A percentile compares a stretch with the other conserved stretches of the same genome.
Conservation (phyloP, 345 rosid genomes). For the Salix exigua region DNA sequence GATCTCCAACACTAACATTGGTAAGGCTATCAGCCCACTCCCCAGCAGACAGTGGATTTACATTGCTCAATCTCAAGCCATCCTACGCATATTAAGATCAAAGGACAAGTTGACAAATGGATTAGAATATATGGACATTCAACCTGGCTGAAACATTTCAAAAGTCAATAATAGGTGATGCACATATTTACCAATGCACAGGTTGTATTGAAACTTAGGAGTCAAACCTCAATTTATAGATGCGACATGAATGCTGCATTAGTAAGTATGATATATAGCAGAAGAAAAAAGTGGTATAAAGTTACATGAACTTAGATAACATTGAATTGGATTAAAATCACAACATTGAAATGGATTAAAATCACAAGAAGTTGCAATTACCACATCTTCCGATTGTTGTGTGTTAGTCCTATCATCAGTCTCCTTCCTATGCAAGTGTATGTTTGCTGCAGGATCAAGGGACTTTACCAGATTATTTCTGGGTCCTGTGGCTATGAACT, state of each 20-base stretch:
- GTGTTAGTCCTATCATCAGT: constrained; percentile 20
- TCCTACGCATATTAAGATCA: constrained; percentile 32
- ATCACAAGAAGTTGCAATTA: constrained; percentile 21
- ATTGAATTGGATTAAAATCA: not conserved
- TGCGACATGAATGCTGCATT: not conserved
- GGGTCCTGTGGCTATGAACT: constrained; percentile 6
- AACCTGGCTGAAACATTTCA: not conserved
- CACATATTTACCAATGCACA: not conserved
- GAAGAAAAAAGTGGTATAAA: not conserved
- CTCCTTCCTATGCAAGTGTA: constrained; percentile 31
- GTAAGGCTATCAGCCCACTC: constrained; percentile 98
- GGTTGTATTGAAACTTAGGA: not conserved
- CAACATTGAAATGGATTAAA: not conserved
- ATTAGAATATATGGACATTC: not conserved
- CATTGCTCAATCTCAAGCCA: constrained; percentile 34
- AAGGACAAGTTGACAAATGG: constrained; percentile 13
- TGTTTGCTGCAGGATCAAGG: constrained; percentile 25
- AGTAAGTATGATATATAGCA: not conserved
- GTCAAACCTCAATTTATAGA: not conserved
- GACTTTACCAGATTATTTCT: constrained; percentile 26
- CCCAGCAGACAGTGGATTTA: constrained; percentile 53
- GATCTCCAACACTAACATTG: constrained; percentile 83
- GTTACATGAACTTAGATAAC: not conserved
- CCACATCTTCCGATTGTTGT: constrained; percentile 37
- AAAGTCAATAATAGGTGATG: not conserved